Conservation (phyloP, 2,329 filamentous ascomycete genomes). For the Xylariaceae sp. region DNA sequence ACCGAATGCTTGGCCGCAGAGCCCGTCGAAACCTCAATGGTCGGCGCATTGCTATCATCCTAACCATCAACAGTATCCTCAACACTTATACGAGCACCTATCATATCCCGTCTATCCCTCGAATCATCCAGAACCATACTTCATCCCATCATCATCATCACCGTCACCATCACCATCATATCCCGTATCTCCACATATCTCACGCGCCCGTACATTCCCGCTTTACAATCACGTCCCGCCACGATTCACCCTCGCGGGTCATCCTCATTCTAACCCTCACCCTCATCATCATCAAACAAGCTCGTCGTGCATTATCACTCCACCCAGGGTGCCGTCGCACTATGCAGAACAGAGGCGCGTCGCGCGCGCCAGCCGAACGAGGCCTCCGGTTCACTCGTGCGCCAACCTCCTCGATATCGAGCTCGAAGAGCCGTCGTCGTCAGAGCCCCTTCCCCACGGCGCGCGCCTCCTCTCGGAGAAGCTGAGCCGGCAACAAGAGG, state of each 20-base stretch:
- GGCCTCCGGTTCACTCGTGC: background rate
- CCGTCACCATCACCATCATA: conserved; percentile 5
- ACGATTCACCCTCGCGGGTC: background rate
- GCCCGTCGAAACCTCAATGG: conserved; percentile 11
- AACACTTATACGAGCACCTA: conserved; percentile 3
- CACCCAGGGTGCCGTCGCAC: background rate
- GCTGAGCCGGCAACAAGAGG: conserved; percentile 11
- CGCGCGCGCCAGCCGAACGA: conserved; percentile 2
- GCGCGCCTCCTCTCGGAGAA: conserved; percentile 5
- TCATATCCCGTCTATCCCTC: conserved; percentile 6
- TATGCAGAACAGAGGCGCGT: conserved; percentile 8
- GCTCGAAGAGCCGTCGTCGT: conserved; percentile 12
- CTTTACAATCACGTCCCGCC: background rate
- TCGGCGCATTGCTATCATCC: conserved; percentile 7
- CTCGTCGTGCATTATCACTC: conserved; percentile 1
- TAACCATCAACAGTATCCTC: conserved; percentile 11
- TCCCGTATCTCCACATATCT: background rate
- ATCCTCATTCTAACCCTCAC: no score
- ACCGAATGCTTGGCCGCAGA: conserved; percentile 5
- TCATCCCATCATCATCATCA: conserved; percentile 1
- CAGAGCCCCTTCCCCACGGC: conserved; percentile 5
- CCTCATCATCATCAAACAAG: background rate
- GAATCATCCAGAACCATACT: conserved; percentile 8
- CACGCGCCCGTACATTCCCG: background rate
- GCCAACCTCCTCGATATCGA: conserved; percentile 8